A percentile compares a stretch with the other conserved stretches of the same genome.
Conservation (phyloP, 176 grass and related monocot genomes). For the Musa troglodytarum region DNA sequence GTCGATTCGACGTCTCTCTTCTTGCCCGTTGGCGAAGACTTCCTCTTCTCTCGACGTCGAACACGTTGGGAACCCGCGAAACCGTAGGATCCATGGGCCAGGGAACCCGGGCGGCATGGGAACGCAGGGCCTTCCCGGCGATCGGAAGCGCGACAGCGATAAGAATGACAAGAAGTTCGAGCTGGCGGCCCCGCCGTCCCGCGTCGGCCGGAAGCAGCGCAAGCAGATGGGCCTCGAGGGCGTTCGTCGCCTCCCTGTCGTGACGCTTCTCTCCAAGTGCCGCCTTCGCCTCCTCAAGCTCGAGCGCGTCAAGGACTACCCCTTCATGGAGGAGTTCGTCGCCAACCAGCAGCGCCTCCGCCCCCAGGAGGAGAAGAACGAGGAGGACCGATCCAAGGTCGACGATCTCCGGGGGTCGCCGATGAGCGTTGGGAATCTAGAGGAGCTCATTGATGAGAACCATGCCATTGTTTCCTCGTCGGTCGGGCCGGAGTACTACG, state of each 20-base stretch:
- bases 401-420: slow-evolving; percentile 10
- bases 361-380: slow-evolving; percentile 19
- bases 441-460: slow-evolving; percentile 14
- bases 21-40: too few species aligned
- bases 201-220: slow-evolving; percentile 13
- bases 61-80: too few species aligned
- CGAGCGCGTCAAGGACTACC: slow-evolving; percentile 12
- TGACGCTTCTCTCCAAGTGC: slow-evolving; percentile 7
- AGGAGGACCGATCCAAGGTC: slow-evolving; percentile 16
- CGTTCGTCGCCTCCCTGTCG: not conserved
- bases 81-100: slow-evolving; percentile 1
- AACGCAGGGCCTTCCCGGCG: not conserved
- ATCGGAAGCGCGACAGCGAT: slow-evolving; percentile 9
- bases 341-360: slow-evolving; percentile 12
- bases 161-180: slow-evolving; percentile 18
- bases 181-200: slow-evolving; percentile 6
- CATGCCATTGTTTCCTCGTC: slow-evolving; percentile 13
- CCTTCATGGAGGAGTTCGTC: slow-evolving; percentile 19
- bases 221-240: slow-evolving; percentile 7
- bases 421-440: slow-evolving; percentile 13
- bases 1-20: too few species aligned
- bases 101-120: slow-evolving; percentile 13
- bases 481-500: slow-evolving; percentile 13
- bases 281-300: slow-evolving; percentile 17
- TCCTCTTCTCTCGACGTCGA: too few species aligned